Evolutionary conservation across 208 protist genomes (phyloP), one percentile per base, ranked within the genome.

Genomic region (Borovskyia barvae): DNA sequence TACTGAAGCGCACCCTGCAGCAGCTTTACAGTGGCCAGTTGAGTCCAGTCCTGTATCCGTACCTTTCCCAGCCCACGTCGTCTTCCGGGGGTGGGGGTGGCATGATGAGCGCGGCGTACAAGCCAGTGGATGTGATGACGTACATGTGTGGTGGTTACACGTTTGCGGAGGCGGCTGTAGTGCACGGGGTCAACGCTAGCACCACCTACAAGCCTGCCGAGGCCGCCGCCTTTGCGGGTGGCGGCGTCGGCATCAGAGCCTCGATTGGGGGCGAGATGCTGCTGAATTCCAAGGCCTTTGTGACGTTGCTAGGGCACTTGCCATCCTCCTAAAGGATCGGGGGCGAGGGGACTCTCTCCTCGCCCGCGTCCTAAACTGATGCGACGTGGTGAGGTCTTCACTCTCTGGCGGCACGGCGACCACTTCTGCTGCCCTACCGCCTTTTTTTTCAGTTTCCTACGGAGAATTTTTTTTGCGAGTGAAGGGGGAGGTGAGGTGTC

Each of bases 111-210:
- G 35, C 48, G 20, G 47, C 69, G 5, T 80, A 79, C 53, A 82
- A 82, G 68, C 77, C 85, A 35, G 77, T 70, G 20, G 77, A 92
- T 30, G 71, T 82, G 54, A 78, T 76, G 12, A 81, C 85, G 46
- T 95, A 88, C 59, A 95, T 95, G 80, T 92, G 85, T 22, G 88
- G 88, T 17, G 88, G 88, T 9, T 92, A 77, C 67, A 92, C 88
- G 12, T 92, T 85, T 52, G 82, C 48, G 42, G 89, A 95, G 68
- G 89, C 83, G 7, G 85, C 89, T 24, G 67, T 95, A 24, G 66
- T 91, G 9, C 77, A 85, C 65, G 51, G 58, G 40, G 74, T 95
- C 28, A 95, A 93, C 56, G 62, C 41, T 8, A 66, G 73, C 1
- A 84, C 66, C 25, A 74, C 79, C n/a, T 94, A 80, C 53, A 82